A percentile compares a stretch with the other conserved stretches of the same genome.
Conservation (phyloP, 2,329 filamentous ascomycete genomes). For the Grosmannia clavigera region DNA sequence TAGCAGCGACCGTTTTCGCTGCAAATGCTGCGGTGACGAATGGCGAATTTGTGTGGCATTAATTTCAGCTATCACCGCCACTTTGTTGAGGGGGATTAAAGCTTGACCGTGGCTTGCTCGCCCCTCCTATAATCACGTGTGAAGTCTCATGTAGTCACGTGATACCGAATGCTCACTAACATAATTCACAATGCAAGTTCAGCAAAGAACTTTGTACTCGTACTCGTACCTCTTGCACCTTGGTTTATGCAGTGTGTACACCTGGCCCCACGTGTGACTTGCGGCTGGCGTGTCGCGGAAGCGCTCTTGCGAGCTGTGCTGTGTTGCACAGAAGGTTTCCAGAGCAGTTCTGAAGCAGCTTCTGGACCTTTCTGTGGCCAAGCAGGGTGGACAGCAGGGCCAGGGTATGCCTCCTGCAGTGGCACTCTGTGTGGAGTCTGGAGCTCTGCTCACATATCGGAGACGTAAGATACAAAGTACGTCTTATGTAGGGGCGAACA, state of each 20-base stretch:
- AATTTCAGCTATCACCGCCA: slow-evolving; percentile 2
- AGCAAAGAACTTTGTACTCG: too few relatives aligned
- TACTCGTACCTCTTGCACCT: background rate
- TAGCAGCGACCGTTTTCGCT: background rate
- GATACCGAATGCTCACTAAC: background rate
- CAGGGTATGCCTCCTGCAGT: background rate
- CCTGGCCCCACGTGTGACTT: background rate
- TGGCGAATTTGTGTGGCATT: background rate
- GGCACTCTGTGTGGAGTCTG: background rate
- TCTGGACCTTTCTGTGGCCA: background rate
- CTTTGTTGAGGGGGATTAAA: background rate
- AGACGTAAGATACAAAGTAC: too few relatives aligned
- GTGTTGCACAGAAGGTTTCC: background rate
- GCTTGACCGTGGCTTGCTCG: background rate
- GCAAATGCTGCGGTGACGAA: background rate
- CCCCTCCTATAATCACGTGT: background rate
- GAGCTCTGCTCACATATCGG: background rate
- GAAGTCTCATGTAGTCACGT: background rate
- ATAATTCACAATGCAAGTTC: too few relatives aligned
- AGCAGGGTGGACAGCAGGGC: background rate
- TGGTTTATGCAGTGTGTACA: background rate
- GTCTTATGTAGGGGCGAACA: too few relatives aligned
- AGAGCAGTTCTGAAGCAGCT: background rate
- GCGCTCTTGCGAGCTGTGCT: background rate
- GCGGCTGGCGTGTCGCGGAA: background rate